Evolutionary conservation across 192 early-diverging fungal genomes (phyloP), one percentile per base, ranked within the genome.

Genomic region (Coemansia sp.): DNA sequence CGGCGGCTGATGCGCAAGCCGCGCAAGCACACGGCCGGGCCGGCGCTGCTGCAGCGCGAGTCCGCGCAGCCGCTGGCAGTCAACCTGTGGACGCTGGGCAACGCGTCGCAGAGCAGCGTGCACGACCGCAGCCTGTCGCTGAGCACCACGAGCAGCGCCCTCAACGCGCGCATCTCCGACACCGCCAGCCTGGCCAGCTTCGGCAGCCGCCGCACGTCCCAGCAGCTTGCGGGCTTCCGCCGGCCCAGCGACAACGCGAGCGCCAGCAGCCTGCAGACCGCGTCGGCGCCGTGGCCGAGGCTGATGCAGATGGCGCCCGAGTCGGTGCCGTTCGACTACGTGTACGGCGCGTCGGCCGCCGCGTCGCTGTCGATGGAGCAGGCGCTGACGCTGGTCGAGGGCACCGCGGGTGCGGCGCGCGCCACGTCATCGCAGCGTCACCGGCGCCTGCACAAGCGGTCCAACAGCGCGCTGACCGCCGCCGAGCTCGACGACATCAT

Each of bases 401-500:
- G 65, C 38, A 61, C 61, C 12, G 47, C 46, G 2, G 46, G 35
- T 10, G 23, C 28, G 0, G 21, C 27, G 5, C 28, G 38, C 2
- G 12, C 28, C 25, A 17, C 32, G 26, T 14, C 17, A 11, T 19
- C 32, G 30, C 25, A 10, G 7, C 54, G 58, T 12, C 52, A 55
- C n/a, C 65, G 72, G 9, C 52, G 65, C 1, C 50, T 59, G 50
- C 73, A 76, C 27, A 64, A 62, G 58, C 62, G 66, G 0, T 62
- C 73, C 27, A 42, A 58, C 0, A 69, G 73, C 41, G 73, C 62
- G 9, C 35, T 76, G 34, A 58, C 62, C 7, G 53, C 27, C 1
- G 45, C n/a, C 46, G 73, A 76, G 51, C 50, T 76, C 15, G 73
- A 76, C 50, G 66, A 76, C 10, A 65, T 76, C 12, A 76, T 76